Evolutionary conservation across 345 rosid species (phyloP).

Genomic region (Adansonia digitata): DNA sequence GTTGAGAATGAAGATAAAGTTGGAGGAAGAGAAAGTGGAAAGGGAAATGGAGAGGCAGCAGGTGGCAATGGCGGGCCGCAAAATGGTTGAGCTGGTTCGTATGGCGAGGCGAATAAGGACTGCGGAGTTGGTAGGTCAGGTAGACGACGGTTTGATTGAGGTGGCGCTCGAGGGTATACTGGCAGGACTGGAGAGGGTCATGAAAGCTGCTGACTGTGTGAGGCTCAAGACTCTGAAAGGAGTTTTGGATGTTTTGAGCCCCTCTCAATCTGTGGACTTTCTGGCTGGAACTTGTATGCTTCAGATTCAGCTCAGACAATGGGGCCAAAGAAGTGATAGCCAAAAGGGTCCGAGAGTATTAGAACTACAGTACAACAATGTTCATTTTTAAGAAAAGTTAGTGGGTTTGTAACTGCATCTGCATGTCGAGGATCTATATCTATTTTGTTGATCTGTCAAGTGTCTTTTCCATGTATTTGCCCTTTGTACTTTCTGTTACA

Average conservation of each 20-base stretch:
- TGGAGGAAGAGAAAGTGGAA: conserved; percentile 69
- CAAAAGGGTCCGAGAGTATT: neutral
- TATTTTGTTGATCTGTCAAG: neutral
- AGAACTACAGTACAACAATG: neutral
- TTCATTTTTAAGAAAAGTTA: neutral
- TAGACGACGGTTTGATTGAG: conserved; percentile 32
- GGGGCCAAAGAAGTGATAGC: conserved; percentile 27
- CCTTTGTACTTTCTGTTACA: neutral
- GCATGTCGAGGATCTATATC: neutral
- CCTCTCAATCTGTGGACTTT: conserved; percentile 56
- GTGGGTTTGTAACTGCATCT: too few relatives aligned
- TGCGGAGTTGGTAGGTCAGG: conserved; percentile 13
- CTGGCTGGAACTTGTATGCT: conserved; percentile 45
- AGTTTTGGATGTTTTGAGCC: conserved; percentile 55
- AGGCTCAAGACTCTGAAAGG: conserved; percentile 74
- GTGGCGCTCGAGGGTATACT: conserved; percentile 42
- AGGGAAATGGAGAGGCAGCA: conserved; percentile 87
- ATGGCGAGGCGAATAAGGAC: conserved; percentile 24
- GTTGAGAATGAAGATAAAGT: conserved; percentile 46
- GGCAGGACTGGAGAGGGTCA: conserved; percentile 53
- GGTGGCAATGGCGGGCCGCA: conserved; percentile 58
- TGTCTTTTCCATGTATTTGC: neutral
- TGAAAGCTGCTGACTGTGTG: conserved; percentile 80
- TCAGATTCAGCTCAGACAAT: conserved; percentile 50
- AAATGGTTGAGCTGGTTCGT: conserved; percentile 58